phyloP scores from a whole-genome alignment of 1,139 yeast genomes.

The Petasospora rhodanensis region DNA sequence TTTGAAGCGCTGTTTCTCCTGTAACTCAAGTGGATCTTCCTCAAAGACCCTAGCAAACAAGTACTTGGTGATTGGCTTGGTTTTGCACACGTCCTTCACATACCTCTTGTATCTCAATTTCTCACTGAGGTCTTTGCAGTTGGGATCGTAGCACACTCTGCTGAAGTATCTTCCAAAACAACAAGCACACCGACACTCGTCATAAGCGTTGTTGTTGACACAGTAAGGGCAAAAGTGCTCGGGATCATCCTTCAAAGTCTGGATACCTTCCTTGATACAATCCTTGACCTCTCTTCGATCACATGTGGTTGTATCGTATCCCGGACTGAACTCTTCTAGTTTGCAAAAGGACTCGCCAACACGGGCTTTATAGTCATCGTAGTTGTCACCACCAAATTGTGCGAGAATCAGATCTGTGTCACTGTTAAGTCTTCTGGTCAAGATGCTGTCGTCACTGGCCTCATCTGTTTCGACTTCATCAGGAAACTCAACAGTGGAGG shows the following conservation, averaged over 20 bases:
- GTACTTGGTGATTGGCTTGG: constrained; percentile 16
- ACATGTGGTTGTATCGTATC: constrained; percentile 19
- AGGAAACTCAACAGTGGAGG: not conserved
- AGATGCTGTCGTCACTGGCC: no score
- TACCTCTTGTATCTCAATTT: constrained; percentile 24
- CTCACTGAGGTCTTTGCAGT: constrained; percentile 19
- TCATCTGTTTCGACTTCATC: no score
- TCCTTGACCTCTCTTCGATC: constrained; percentile 18
- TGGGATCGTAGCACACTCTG: constrained; percentile 23
- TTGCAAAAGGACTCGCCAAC: constrained; percentile 18
- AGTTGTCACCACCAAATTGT: constrained; percentile 9
- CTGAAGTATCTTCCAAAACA: constrained; percentile 25
- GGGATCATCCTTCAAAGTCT: constrained; percentile 18
- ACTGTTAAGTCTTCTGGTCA: no score
- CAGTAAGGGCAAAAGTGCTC: constrained; percentile 25
- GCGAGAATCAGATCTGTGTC: no score
- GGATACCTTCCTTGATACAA: constrained; percentile 22
- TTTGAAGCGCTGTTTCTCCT: constrained; percentile 7
- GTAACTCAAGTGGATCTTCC: not conserved
- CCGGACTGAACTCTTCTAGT: constrained; percentile 19
- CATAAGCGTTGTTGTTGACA: constrained; percentile 23
- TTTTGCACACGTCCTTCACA: constrained; percentile 22
- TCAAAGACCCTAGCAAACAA: constrained; percentile 4
- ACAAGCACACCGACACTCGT: constrained; percentile 27
- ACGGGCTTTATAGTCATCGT: constrained; percentile 14